These are phyloP conservation scores for Chalciporus sp. DNA, from an alignment of 1,284 basidiomycete species.

Conservation along the genomic window DNA sequence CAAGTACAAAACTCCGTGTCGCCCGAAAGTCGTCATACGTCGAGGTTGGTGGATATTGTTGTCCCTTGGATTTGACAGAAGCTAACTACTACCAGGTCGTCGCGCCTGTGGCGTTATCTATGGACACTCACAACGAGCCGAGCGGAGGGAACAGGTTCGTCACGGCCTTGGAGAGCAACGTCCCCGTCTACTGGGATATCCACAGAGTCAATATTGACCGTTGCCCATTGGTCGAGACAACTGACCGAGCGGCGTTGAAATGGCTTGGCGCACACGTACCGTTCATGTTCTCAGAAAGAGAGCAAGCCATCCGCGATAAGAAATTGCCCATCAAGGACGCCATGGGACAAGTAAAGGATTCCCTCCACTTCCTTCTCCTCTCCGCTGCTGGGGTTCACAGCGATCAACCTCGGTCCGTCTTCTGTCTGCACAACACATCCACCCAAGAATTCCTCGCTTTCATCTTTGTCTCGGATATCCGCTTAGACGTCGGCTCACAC, in stretches of 20 bases:
- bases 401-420: conserved; percentile 21
- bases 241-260: conserved; percentile 1
- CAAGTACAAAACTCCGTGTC: conserved; percentile 42
- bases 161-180: conserved; percentile 17
- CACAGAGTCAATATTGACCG: conserved; percentile 43
- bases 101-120: conserved; percentile 27
- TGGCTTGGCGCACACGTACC: conserved; percentile 38
- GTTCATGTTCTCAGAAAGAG: conserved; percentile 36
- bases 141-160: conserved; percentile 38
- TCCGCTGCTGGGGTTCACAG: conserved; percentile 24
- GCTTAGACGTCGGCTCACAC: conserved; percentile 46
- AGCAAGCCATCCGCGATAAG: conserved; percentile 12
- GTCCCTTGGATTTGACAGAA: not conserved
- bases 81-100: conserved; percentile 29
- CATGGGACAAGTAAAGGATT: conserved; percentile 37
- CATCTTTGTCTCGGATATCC: conserved; percentile 44
- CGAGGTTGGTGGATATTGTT: conserved; percentile 40
- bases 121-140: conserved; percentile 13
- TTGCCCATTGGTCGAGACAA: conserved; percentile 36
- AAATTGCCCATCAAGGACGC: conserved; percentile 13
- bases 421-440: conserved; percentile 34
- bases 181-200: conserved; percentile 40
- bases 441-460: conserved; percentile 35
- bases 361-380: conserved; percentile 36
- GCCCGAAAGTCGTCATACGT: conserved; percentile 56